A percentile compares a stretch with the other conserved stretches of the same genome.
phyloP scores from a whole-genome alignment of 441 rosid species.

The Francoa sonchifolia region DNA sequence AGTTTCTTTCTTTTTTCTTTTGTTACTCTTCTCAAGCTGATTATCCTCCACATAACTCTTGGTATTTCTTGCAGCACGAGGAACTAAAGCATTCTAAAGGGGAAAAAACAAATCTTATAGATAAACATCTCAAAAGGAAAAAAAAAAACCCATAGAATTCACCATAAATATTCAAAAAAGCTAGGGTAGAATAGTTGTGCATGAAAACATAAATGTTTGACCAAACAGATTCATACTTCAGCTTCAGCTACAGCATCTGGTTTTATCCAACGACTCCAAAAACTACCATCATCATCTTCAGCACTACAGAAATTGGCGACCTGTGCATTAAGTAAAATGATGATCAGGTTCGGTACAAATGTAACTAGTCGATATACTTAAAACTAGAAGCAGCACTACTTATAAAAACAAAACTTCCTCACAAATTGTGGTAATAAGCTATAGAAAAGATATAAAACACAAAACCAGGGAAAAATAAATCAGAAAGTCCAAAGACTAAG shows the following conservation, averaged over 20 bases:
- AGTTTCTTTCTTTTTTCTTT: constrained; percentile 75
- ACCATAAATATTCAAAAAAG: neutral
- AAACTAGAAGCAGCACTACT: too few relatives aligned
- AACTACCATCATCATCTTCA: constrained; percentile 95
- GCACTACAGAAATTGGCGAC: constrained; percentile 86
- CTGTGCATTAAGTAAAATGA: too few relatives aligned
- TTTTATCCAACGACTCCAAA: constrained; percentile 99
- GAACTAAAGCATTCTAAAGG: constrained; percentile 74
- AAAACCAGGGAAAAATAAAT: too few relatives aligned
- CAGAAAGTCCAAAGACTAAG: constrained; percentile 9
- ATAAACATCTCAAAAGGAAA: too few relatives aligned
- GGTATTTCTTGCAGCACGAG: constrained; percentile 87
- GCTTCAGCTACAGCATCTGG: constrained; percentile 84
- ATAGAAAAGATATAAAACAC: too few relatives aligned
- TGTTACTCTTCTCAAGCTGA: constrained; percentile 53
- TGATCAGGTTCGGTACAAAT: too few relatives aligned
- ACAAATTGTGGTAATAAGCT: too few relatives aligned
- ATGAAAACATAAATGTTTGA: constrained; percentile 10
- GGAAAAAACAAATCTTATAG: neutral
- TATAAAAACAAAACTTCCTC: too few relatives aligned
- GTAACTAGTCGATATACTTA: too few relatives aligned
- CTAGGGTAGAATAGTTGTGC: neutral
- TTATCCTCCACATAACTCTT: constrained; percentile 85
- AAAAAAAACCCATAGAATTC: constrained; percentile 2
- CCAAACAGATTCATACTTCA: constrained; percentile 42